Evolutionary conservation across 2,329 filamentous ascomycete species (phyloP).

Genomic region (Nigrograna mackinnonii): DNA sequence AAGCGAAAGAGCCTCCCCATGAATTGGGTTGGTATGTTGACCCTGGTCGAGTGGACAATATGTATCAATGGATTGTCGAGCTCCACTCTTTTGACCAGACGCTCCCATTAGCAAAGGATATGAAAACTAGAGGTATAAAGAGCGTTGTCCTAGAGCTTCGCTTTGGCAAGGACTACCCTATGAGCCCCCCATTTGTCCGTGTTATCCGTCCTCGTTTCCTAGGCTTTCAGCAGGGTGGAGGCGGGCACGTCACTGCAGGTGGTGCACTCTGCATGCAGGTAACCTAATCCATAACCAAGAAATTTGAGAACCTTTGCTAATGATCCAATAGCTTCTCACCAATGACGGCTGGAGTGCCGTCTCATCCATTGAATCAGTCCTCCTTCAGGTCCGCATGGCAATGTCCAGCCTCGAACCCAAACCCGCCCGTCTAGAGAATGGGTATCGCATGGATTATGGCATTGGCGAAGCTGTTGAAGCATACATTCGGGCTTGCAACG

Average conservation of each 20-base stretch:
- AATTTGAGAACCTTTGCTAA: constrained; percentile 4
- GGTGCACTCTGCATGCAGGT: constrained; percentile 79
- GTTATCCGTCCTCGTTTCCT: constrained; percentile 81
- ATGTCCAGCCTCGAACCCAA: constrained; percentile 69
- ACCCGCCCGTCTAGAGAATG: constrained; percentile 68
- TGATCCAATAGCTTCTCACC: constrained; percentile 68
- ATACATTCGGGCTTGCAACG: constrained; percentile 67
- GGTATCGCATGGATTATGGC: constrained; percentile 58
- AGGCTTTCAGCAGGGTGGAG: constrained; percentile 71
- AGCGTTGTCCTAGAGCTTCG: constrained; percentile 82
- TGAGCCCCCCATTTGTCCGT: constrained; percentile 81
- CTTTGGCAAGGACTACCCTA: constrained; percentile 76
- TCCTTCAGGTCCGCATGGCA: constrained; percentile 80
- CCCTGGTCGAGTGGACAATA: constrained; percentile 65
- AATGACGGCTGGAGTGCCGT: constrained; percentile 80
- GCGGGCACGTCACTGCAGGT: constrained; percentile 82
- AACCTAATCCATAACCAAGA: constrained; percentile 5
- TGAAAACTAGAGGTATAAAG: constrained; percentile 63
- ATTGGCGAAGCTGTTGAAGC: constrained; percentile 74
- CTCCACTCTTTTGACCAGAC: constrained; percentile 76
- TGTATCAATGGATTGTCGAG: constrained; percentile 92
- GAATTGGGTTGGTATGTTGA: constrained; percentile 86
- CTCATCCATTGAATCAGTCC: constrained; percentile 74
- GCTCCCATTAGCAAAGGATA: constrained; percentile 74
- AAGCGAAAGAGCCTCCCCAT: constrained; percentile 62